These are phyloP conservation scores for Neolentinus lepideus DNA, from an alignment of 1,284 basidiomycete species.

Conservation along the genomic window DNA sequence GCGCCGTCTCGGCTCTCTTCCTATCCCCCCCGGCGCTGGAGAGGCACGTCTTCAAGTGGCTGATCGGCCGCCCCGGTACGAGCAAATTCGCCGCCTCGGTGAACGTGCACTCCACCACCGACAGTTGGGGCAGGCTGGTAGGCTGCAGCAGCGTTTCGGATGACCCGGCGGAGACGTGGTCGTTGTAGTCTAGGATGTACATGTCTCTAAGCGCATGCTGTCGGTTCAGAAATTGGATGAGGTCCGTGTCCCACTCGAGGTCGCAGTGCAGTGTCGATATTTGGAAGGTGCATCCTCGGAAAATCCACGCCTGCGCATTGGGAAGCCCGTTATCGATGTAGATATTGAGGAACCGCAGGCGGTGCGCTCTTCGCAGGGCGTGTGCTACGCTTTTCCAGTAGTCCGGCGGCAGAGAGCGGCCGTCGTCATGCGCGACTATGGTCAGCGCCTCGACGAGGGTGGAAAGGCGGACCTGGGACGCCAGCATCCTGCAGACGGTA, in stretches of 20 bases:
- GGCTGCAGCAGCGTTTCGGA: slow-evolving; percentile 4
- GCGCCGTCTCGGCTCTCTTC: slow-evolving; percentile 42
- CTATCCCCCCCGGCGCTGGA: slow-evolving; percentile 38
- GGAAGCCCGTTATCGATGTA: slow-evolving; percentile 35
- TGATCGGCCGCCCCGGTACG: slow-evolving; percentile 48
- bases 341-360: slow-evolving; percentile 45
- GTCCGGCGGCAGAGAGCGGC: slow-evolving; percentile 21
- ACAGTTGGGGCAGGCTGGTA: slow-evolving; percentile 33
- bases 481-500: slow-evolving; percentile 39
- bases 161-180: slow-evolving; percentile 15
- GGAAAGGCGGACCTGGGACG: slow-evolving; percentile 36
- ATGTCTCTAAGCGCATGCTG: slow-evolving; percentile 47
- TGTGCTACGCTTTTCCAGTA: slow-evolving; percentile 44
- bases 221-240: slow-evolving; percentile 44
- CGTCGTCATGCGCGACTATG: slow-evolving; percentile 25
- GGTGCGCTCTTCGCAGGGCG: slow-evolving; percentile 36
- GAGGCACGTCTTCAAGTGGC: slow-evolving; percentile 62
- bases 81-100: slow-evolving; percentile 49
- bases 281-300: slow-evolving; percentile 39
- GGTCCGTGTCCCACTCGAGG: slow-evolving; percentile 50
- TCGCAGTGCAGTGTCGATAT: slow-evolving; percentile 57
- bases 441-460: slow-evolving; percentile 45
- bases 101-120: slow-evolving; percentile 57
- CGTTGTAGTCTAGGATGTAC: slow-evolving; percentile 50
- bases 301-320: slow-evolving; percentile 43